Evolutionary conservation across 306 rosid species (phyloP).

Genomic region (Cucumis sativus): DNA sequence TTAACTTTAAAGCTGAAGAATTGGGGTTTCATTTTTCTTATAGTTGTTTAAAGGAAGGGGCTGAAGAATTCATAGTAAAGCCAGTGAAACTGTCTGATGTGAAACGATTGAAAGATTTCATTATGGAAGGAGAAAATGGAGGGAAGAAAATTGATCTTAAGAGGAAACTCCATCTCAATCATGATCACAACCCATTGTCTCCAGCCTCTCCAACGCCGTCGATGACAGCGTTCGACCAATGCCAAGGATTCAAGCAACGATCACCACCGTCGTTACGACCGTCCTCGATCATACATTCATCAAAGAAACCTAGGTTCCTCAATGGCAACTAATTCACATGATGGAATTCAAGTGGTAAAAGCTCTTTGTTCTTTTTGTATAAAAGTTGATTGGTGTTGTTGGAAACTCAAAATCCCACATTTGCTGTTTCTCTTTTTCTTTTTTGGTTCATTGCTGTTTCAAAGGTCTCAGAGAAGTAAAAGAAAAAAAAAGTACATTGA

Average conservation of each 20-base stretch:
- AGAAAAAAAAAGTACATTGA: not conserved
- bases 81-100: constrained; percentile 85
- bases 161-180: constrained; percentile 32
- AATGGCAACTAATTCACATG: not conserved
- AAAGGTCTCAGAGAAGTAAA: not conserved
- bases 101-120: constrained; percentile 52
- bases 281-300: not conserved
- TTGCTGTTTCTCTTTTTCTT: not conserved
- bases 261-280: not conserved
- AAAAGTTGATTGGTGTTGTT: not conserved
- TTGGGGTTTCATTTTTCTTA: not conserved
- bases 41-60: constrained; percentile 98
- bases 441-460: not conserved
- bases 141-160: constrained; percentile 17
- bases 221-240: constrained; percentile 1
- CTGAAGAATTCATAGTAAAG: constrained; percentile 76
- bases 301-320: not conserved
- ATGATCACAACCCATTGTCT: constrained; percentile 3
- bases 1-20: not conserved
- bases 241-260: not conserved
- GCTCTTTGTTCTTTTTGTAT: not conserved
- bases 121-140: constrained; percentile 35
- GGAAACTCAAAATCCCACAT: not conserved
- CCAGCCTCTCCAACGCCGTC: constrained; percentile 11
- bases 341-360: not conserved